Evolutionary conservation across 164 flowering plant genomes (phyloP).

Genomic region (Vitis rotundifolia): DNA sequence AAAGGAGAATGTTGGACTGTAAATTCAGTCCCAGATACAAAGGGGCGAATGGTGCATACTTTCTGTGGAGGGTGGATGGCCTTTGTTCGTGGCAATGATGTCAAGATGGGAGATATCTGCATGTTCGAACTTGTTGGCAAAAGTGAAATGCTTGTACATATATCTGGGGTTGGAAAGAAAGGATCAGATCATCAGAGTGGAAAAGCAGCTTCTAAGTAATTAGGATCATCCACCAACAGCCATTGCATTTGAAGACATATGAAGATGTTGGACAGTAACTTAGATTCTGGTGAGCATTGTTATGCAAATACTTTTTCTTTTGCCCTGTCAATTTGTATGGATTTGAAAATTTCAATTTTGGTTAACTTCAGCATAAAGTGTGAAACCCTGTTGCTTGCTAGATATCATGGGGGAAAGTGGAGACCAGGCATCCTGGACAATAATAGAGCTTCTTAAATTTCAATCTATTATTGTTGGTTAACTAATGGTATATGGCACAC

Average conservation of each 20-base stretch:
- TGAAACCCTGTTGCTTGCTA: background rate
- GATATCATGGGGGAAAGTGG: background rate
- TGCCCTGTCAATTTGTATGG: background rate
- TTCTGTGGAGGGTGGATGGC: slow-evolving; percentile 59
- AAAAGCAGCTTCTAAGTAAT: slow-evolving; percentile 4
- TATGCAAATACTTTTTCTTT: background rate
- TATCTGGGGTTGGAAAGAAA: slow-evolving; percentile 26
- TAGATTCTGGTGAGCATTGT: background rate
- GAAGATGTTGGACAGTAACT: background rate
- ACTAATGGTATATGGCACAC: background rate
- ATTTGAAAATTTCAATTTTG: background rate
- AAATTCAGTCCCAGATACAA: slow-evolving; percentile 33
- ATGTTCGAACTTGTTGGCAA: slow-evolving; percentile 46
- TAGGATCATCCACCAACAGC: background rate
- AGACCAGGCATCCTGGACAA: background rate
- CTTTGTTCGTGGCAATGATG: slow-evolving; percentile 40
- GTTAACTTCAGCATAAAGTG: background rate
- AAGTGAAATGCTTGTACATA: slow-evolving; percentile 37
- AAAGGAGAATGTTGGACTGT: slow-evolving; percentile 44
- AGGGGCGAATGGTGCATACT: slow-evolving; percentile 29
- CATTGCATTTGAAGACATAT: background rate
- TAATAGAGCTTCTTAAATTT: too few species aligned
- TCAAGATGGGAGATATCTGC: slow-evolving; percentile 46
- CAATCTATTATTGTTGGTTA: background rate
- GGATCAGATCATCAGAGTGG: slow-evolving; percentile 15